Conservation (phyloP, 2,329 filamentous ascomycete genomes). For the Ophioceras dolichostomum region DNA sequence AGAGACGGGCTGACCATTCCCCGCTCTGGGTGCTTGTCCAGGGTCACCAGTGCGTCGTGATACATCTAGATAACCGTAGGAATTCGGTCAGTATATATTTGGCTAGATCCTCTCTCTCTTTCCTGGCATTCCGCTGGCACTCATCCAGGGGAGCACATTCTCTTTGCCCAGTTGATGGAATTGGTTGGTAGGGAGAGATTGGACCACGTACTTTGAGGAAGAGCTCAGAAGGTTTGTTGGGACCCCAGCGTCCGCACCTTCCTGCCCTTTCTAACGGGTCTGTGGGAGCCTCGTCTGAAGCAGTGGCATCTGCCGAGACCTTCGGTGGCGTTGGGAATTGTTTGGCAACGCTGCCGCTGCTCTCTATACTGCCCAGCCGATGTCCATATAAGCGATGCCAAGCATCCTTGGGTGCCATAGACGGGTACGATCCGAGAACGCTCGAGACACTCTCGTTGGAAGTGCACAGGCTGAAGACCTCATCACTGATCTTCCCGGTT, state of each 20-base stretch:
- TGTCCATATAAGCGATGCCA: conserved; percentile 41
- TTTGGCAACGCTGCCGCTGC: no score
- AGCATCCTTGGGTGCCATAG: conserved; percentile 36
- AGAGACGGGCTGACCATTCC: conserved; percentile 40
- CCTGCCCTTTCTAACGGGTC: conserved; percentile 33
- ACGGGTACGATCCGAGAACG: conserved; percentile 39
- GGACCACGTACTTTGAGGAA: conserved; percentile 42
- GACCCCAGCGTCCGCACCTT: conserved; percentile 56
- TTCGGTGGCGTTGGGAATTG: no score
- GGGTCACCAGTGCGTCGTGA: conserved; percentile 46
- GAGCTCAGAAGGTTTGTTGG: conserved; percentile 48
- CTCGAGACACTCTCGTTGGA: conserved; percentile 43
- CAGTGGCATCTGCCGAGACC: no score
- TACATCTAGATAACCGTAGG: conserved; percentile 35
- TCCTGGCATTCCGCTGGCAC: no score
- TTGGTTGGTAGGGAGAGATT: background rate
- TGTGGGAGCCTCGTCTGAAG: no score
- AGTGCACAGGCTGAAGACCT: conserved; percentile 39
- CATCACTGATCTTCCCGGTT: conserved; percentile 23
- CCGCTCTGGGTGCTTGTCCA: conserved; percentile 35
- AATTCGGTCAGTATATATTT: no score
- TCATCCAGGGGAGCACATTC: no score
- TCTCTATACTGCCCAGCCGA: no score
- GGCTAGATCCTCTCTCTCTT: no score
- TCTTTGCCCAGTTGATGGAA: no score